These are phyloP conservation scores for Globisporangium parvum DNA, from an alignment of 352 stramenopile species.

Conservation along the genomic window DNA sequence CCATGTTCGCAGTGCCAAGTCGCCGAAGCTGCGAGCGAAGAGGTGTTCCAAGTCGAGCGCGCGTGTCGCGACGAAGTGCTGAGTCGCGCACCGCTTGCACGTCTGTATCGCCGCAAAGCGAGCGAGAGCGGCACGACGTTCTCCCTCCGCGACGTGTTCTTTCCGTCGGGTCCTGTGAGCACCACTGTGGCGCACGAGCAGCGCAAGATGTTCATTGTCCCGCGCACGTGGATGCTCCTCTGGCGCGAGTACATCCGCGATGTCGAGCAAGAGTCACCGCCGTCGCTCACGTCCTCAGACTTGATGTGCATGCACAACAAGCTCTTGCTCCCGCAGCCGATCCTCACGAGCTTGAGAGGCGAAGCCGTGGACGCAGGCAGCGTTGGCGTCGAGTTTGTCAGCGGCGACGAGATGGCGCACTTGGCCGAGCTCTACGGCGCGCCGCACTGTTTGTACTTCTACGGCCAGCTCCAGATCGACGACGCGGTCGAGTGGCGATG, in stretches of 20 bases:
- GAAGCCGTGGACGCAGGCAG: conserved; percentile 29
- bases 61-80: conserved; percentile 58
- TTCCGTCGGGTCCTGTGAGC: conserved; percentile 22
- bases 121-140: conserved; percentile 24
- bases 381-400: conserved; percentile 57
- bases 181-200: conserved; percentile 7
- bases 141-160: conserved; percentile 41
- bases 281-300: conserved; percentile 21
- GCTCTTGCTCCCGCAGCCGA: conserved; percentile 40
- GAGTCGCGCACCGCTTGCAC: conserved; percentile 31
- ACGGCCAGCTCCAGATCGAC: conserved; percentile 25
- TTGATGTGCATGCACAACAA: conserved; percentile 52
- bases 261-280: conserved; percentile 35
- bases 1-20: conserved; percentile 49
- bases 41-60: conserved; percentile 46
- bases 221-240: conserved; percentile 42
- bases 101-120: conserved; percentile 44
- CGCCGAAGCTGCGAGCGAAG: conserved; percentile 41
- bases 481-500: conserved; percentile 34
- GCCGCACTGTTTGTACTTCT: conserved; percentile 41
- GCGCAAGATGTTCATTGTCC: conserved; percentile 51
- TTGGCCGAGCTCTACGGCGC: conserved; percentile 54
- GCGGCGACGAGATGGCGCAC: conserved; percentile 49
- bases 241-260: conserved; percentile 77
- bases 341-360: conserved; percentile 38